phyloP scores from a whole-genome alignment of 306 rosid species.

The Trifolium pratense region DNA sequence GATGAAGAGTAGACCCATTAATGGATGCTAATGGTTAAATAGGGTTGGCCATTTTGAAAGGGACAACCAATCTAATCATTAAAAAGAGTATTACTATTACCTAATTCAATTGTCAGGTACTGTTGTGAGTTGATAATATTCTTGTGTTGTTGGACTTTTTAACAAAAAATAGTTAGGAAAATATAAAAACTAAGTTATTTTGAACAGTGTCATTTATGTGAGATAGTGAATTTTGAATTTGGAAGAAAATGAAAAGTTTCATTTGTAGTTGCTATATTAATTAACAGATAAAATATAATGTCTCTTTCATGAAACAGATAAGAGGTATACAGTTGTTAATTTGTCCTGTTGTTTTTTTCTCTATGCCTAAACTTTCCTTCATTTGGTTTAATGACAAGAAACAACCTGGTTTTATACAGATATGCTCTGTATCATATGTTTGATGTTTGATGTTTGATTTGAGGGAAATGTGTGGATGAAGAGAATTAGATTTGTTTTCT shows the following conservation, averaged over 20 bases:
- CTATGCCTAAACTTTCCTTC: background rate
- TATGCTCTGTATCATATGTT: background rate
- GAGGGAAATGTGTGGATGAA: background rate
- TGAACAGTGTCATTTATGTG: background rate
- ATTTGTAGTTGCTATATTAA: background rate
- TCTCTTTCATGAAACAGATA: background rate
- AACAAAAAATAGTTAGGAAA: background rate
- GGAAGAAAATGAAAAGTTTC: background rate
- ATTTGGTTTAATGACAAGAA: slow-evolving; percentile 14
- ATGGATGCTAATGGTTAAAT: slow-evolving; percentile 36
- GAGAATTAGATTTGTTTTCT: background rate
- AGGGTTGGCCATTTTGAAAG: slow-evolving; percentile 33
- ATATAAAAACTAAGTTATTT: slow-evolving; percentile 6
- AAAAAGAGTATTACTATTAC: slow-evolving; percentile 22
- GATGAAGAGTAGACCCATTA: slow-evolving; percentile 4
- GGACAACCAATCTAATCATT: slow-evolving; percentile 38
- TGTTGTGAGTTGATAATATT: slow-evolving; percentile 32
- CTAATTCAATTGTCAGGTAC: slow-evolving; percentile 36
- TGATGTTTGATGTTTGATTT: background rate
- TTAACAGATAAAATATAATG: background rate
- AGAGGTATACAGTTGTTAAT: background rate
- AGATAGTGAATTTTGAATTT: background rate
- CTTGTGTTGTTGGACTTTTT: slow-evolving; percentile 24
- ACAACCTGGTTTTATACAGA: background rate
- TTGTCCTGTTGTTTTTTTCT: background rate